Evolutionary conservation across 2,329 filamentous ascomycete genomes (phyloP), one percentile per base, ranked within the genome.

Genomic region (Microsporum audouinii): DNA sequence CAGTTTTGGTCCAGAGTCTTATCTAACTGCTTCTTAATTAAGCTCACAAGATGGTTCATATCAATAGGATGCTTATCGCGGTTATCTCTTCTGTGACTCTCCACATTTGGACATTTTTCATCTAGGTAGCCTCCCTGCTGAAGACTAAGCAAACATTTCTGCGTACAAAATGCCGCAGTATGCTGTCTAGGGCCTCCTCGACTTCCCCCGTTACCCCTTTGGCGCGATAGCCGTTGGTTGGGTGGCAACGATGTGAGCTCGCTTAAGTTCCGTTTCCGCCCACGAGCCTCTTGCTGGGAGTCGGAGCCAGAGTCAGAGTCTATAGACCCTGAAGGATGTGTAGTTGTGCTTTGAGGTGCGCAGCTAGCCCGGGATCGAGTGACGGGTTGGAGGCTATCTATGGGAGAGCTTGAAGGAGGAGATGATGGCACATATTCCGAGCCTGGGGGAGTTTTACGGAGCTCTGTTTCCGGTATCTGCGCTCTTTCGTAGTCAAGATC

Each of bases 91-190:
- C 66, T 64, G 65, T 78, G 74, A 59, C 70, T 63, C 6, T 49
- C 60, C 1, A 72, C 65, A 62, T 78, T 78, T 0, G 72, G 76
- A 65, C 75, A 76, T 1, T 58, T n/a, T 33, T 60, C 17, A 60
- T 76, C 72, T 14, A 56, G 43, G 43, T 62, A 3, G 7, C 62
- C 62, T 17, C 69, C 56, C 17, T 57, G 39, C 34, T 57, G 34
- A 14, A 64, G 43, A 12, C 63, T 61, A 0, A 64, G 49, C 10
- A 64, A 36, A 41, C 63, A 64, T 14, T 39, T 34, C 23, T 64
- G 63, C 27, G 61, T 64, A 23, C 63, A 64, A 47, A 63, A 63
- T 0, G 10, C 5, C 7, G 14, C 34, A 6, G 38, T 53, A 27
- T 63, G 59, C 33, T 58, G 58, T 1, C 34, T n/a, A 33, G 57